These are phyloP conservation scores for Takashimella tepidaria DNA, from an alignment of 1,284 basidiomycete genomes.

Conservation along the genomic window DNA sequence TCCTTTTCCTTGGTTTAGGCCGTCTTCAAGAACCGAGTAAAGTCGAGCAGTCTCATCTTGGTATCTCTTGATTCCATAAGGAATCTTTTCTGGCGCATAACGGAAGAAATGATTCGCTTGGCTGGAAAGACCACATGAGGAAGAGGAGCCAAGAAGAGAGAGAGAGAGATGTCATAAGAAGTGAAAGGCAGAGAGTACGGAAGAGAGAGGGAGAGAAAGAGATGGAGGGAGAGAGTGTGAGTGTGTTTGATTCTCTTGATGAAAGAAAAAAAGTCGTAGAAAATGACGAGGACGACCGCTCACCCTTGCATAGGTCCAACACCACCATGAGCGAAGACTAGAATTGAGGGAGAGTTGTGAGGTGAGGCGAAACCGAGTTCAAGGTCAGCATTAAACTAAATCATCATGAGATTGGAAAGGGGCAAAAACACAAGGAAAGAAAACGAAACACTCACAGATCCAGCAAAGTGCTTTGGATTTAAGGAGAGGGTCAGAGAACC, in stretches of 20 bases:
- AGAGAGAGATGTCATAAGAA: no score
- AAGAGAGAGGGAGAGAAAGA: no score
- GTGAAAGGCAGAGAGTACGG: no score
- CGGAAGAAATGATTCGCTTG: slow-evolving; percentile 15
- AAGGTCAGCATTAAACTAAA: no score
- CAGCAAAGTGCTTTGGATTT: slow-evolving; percentile 63
- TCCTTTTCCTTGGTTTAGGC: slow-evolving; percentile 51
- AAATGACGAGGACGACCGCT: no score
- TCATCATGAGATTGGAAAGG: background rate
- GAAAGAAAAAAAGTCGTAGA: no score
- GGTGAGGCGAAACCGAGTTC: no score
- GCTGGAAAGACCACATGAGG: no score
- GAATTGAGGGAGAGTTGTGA: no score
- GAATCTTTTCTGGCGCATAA: slow-evolving; percentile 47
- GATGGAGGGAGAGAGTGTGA: background rate
- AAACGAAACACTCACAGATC: slow-evolving; percentile 51
- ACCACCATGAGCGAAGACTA: slow-evolving; percentile 56
- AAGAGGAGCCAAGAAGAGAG: no score
- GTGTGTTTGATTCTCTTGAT: background rate
- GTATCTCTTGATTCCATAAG: slow-evolving; percentile 58
- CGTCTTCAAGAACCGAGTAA: slow-evolving; percentile 67
- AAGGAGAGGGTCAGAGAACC: slow-evolving; percentile 51
- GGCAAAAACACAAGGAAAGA: background rate
- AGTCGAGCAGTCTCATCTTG: slow-evolving; percentile 69
- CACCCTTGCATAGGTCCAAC: slow-evolving; percentile 50